Evolutionary conservation across 495 filamentous ascomycete genomes (phyloP).

Genomic region (Aspergillus bridgeri): DNA sequence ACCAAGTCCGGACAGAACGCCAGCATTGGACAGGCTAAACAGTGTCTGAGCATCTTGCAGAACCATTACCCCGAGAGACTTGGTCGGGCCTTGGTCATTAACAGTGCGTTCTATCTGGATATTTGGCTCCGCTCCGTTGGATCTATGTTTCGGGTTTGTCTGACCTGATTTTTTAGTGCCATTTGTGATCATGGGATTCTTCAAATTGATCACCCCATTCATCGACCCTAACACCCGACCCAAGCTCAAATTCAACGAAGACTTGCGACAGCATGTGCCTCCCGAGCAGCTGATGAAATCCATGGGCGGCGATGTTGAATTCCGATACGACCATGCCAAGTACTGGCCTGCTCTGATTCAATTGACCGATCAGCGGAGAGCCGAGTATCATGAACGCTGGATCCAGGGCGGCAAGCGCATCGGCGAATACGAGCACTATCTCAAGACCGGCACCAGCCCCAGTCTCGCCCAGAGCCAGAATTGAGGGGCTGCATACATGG

Average conservation of each 20-base stretch:
- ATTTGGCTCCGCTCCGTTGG: background rate
- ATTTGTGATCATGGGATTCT: constrained; percentile 84
- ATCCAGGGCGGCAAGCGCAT: constrained; percentile 70
- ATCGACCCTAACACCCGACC: constrained; percentile 88
- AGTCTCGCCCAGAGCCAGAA: constrained; percentile 30
- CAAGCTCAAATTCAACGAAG: constrained; percentile 94
- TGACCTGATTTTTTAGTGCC: constrained; percentile 54
- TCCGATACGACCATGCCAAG: constrained; percentile 78
- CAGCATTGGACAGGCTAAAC: constrained; percentile 67
- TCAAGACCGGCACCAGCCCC: constrained; percentile 58
- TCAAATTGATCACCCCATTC: constrained; percentile 92
- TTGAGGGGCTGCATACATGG: background rate
- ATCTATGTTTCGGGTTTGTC: constrained; percentile 7
- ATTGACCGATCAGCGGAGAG: constrained; percentile 59
- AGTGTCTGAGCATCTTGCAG: constrained; percentile 83
- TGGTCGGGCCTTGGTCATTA: constrained; percentile 83
- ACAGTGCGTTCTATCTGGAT: constrained; percentile 53
- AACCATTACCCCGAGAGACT: constrained; percentile 91
- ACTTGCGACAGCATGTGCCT: constrained; percentile 74
- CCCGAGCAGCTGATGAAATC: constrained; percentile 68
- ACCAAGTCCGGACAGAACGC: constrained; percentile 73
- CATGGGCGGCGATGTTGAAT: constrained; percentile 57
- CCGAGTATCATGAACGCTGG: constrained; percentile 66
- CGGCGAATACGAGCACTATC: constrained; percentile 79
- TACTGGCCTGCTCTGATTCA: constrained; percentile 87